Conservation (phyloP, 106 monocot species). For the Acanthochlamys bracteata region DNA sequence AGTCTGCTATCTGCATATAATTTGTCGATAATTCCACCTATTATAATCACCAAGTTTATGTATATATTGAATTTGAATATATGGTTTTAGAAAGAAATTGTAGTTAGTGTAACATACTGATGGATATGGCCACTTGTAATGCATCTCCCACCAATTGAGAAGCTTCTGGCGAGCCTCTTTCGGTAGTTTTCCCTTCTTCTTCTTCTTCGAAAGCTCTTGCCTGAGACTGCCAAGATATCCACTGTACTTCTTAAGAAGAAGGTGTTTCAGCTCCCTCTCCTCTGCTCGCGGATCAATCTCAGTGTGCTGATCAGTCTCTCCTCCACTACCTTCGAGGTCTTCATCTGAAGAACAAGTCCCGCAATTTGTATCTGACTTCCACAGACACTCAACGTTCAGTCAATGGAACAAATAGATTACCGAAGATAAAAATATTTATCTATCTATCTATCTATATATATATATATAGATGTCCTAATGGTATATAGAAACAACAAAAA, state of each 20-base stretch:
- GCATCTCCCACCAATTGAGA: conserved; percentile 76
- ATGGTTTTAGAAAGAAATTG: not conserved
- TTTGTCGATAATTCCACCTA: no score
- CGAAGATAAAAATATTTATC: no score
- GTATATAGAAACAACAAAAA: no score
- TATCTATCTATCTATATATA: no score
- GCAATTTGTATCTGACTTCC: conserved; percentile 20
- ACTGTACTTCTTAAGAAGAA: conserved; percentile 66
- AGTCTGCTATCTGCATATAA: no score
- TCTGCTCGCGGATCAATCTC: conserved; percentile 45
- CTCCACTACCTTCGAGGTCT: conserved; percentile 23
- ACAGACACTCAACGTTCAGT: no score
- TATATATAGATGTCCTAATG: no score
- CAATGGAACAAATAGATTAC: no score
- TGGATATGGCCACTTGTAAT: conserved; percentile 86
- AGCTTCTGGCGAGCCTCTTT: conserved; percentile 81
- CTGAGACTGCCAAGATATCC: conserved; percentile 69
- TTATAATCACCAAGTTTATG: no score
- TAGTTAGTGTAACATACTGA: conserved; percentile 33
- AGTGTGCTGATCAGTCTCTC: conserved; percentile 24
- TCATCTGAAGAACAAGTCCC: conserved; percentile 32
- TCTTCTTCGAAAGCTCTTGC: conserved; percentile 66
- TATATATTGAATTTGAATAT: no score
- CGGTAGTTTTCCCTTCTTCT: conserved; percentile 83
- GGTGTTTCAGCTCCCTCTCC: conserved; percentile 60